These are phyloP conservation scores for Silene noctiflora DNA, from an alignment of 179 eudicot species.

Conservation along the genomic window DNA sequence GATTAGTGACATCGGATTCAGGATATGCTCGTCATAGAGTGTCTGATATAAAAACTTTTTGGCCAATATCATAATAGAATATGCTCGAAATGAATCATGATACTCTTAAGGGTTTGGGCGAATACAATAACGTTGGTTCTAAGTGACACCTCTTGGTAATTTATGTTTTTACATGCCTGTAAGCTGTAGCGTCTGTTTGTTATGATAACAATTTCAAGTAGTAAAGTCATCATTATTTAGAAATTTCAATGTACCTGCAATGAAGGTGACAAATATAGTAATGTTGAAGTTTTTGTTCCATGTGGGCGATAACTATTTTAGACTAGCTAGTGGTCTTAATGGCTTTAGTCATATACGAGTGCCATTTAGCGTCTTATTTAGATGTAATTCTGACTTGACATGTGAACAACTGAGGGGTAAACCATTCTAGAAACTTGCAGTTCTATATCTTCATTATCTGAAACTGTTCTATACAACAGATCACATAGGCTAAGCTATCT, in stretches of 20 bases:
- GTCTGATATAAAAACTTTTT: too few relatives aligned
- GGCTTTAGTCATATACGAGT: background rate
- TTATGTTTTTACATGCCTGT: background rate
- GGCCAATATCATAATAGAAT: too few relatives aligned
- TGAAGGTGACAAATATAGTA: background rate
- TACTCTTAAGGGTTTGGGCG: too few relatives aligned
- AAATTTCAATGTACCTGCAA: background rate
- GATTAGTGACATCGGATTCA: too few relatives aligned
- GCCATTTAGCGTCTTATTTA: too few relatives aligned
- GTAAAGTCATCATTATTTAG: too few relatives aligned
- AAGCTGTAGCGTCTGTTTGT: too few relatives aligned
- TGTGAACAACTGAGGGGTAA: background rate
- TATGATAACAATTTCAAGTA: too few relatives aligned
- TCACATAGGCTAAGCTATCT: background rate
- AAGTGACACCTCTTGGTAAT: background rate
- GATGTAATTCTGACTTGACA: background rate
- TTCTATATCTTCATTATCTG: background rate
- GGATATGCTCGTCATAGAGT: too few relatives aligned
- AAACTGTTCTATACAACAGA: background rate
- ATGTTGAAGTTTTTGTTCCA: background rate
- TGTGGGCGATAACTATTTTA: background rate
- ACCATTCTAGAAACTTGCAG: background rate
- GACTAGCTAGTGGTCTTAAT: background rate
- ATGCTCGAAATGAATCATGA: too few relatives aligned
- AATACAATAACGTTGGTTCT: too few relatives aligned